phyloP scores from a whole-genome alignment of 1,139 yeast species.

The Ashbya aceris region DNA sequence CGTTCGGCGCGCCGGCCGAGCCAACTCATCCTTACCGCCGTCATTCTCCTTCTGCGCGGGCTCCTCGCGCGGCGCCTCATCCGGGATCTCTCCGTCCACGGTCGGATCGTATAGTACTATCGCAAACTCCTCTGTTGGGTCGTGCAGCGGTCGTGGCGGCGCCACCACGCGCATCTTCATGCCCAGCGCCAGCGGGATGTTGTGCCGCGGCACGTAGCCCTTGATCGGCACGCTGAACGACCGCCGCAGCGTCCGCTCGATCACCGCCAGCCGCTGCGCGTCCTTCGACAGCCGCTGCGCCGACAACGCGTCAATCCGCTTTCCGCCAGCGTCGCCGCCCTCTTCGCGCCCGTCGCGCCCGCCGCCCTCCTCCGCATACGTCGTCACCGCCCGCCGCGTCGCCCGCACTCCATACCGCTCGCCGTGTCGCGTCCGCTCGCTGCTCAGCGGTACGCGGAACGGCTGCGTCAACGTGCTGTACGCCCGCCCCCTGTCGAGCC shows the following conservation, averaged over 20 bases:
- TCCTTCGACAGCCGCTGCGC: slow-evolving; percentile 35
- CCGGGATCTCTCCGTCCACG: slow-evolving; percentile 39
- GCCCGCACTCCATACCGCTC: slow-evolving; percentile 37
- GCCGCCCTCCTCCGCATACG: slow-evolving; percentile 30
- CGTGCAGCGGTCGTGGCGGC: slow-evolving; percentile 86
- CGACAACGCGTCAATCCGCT: slow-evolving; percentile 43
- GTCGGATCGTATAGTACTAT: slow-evolving; percentile 94
- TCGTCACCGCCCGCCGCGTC: slow-evolving; percentile 38
- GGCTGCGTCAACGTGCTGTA: slow-evolving; percentile 35
- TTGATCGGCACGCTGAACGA: slow-evolving; percentile 45
- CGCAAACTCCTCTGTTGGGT: slow-evolving; percentile 88
- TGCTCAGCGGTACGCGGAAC: slow-evolving; percentile 37
- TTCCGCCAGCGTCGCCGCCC: slow-evolving; percentile 16
- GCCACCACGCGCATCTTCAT: slow-evolving; percentile 58
- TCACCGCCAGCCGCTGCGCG: slow-evolving; percentile 28
- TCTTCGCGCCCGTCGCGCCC: slow-evolving; percentile 10
- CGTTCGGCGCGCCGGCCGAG: slow-evolving; percentile 1
- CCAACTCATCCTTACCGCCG: slow-evolving; percentile 11
- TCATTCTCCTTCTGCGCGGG: slow-evolving; percentile 15
- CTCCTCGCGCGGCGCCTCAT: slow-evolving; percentile 12
- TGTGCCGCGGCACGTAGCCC: slow-evolving; percentile 32
- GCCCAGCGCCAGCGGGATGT: slow-evolving; percentile 71
- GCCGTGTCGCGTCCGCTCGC: slow-evolving; percentile 16
- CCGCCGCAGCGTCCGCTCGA: slow-evolving; percentile 33
- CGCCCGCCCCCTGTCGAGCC: slow-evolving; percentile 22